Base-by-base conservation (phyloP, 306 rosid genomes). In the Crotalaria pallida region DNA sequence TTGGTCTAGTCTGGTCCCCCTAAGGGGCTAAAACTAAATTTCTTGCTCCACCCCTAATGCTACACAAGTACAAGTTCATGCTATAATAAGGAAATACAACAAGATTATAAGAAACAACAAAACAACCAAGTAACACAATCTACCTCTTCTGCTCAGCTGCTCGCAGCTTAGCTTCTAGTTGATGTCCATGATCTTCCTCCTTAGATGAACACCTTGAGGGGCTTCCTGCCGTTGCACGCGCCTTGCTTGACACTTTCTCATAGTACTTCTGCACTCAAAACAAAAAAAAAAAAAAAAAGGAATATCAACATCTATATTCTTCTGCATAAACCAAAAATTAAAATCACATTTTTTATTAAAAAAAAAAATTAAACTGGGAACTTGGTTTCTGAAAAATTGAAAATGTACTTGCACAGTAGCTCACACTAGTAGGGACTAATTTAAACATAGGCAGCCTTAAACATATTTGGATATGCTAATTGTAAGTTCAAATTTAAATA, bases 71-170 rank as follows among this genome's bases (percentile, higher is more conserved):
- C 36, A 31, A 4, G 36, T 31, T 23, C 52, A 64, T 53, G 22
- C 36, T 31, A 23, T 53, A 41, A 11, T 43, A 43, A 40, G 12
- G 22, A 29, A 31, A 31, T n/a, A 31, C 0, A 15, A 44, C 56
- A 71, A 8, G 45, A 58, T 26, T 7, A 22, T 7, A 61, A 36
- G 52, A 53, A 6, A 31, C 8, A 31, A 31, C 9, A 31, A 8
- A 9, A 18, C 2, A 58, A 48, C 9, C 4, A 67, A 53, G 36
- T 8, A 36, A 24, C 24, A 2, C 5, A 47, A 48, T 49, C 64
- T 34, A 88, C 98, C 97, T 90, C 76, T 94, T 94, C 84, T 83
- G 93, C 64, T 89, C 92, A 65, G 98, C 97, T 57, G 96, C 98
- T 78, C 81, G 89, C 74, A 94, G 86, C 77, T 88, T 94, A 11